These are phyloP conservation scores for Phytophthora pinifolia DNA, from an alignment of 352 stramenopile species.

Conservation along the genomic window DNA sequence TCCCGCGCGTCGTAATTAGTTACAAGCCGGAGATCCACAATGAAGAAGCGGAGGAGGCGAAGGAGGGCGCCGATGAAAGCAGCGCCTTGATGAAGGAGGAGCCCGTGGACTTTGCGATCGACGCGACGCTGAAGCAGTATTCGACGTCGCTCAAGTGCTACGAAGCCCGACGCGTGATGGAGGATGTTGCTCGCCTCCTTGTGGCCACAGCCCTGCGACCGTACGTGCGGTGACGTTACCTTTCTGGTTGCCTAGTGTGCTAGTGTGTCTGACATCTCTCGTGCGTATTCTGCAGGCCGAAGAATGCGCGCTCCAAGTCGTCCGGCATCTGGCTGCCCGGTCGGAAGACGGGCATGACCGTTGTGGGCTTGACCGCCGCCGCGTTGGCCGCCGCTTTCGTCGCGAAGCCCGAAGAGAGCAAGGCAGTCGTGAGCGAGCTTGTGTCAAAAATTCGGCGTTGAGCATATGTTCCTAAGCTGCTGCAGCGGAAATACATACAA, in stretches of 20 bases:
- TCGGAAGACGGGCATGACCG: conserved; percentile 14
- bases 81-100: conserved; percentile 19
- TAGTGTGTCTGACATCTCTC: not conserved
- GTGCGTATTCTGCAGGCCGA: conserved; percentile 31
- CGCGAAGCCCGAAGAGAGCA: conserved; percentile 34
- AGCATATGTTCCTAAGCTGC: conserved; percentile 11
- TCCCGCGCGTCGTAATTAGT: conserved; percentile 65
- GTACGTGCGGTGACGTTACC: conserved; percentile 34
- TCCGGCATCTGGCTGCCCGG: conserved; percentile 29
- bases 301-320: conserved; percentile 51
- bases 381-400: conserved; percentile 23
- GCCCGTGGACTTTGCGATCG: conserved; percentile 39
- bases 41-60: conserved; percentile 10
- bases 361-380: conserved; percentile 15
- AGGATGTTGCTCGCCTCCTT: conserved; percentile 34
- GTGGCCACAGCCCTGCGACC: conserved; percentile 53
- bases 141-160: conserved; percentile 42
- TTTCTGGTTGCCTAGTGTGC: not conserved
- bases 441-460: conserved; percentile 31
- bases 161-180: conserved; percentile 37
- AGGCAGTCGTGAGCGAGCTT: conserved; percentile 23
- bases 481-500: conserved; percentile 13
- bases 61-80: conserved; percentile 17
- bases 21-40: conserved; percentile 37
- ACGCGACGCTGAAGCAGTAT: conserved; percentile 59